phyloP scores from a whole-genome alignment of 2,329 filamentous ascomycete species.

The Sphaerulina musiva region DNA sequence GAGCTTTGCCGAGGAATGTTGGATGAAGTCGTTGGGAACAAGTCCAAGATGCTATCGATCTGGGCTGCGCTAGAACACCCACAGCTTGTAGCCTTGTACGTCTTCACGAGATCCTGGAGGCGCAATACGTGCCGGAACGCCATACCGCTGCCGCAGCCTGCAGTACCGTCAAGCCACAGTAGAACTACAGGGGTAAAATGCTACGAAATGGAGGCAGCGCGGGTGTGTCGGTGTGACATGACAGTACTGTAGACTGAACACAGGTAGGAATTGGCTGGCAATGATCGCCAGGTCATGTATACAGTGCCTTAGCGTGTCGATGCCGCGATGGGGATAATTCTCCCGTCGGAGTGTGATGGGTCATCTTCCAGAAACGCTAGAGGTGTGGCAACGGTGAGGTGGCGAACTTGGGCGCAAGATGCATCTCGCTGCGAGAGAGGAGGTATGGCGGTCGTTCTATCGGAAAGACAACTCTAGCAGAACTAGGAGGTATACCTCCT shows the following conservation, averaged over 20 bases:
- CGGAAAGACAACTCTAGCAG: too few species aligned
- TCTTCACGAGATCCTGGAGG: background rate
- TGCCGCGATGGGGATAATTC: background rate
- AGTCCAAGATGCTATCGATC: background rate
- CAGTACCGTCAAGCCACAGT: background rate
- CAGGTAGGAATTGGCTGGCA: background rate
- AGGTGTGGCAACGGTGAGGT: too few species aligned
- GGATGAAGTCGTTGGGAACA: background rate
- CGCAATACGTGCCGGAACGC: background rate
- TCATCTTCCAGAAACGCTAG: too few species aligned
- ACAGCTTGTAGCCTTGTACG: too few species aligned
- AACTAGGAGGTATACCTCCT: too few species aligned
- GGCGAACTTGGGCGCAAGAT: too few species aligned
- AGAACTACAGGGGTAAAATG: background rate
- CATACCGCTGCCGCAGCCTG: background rate
- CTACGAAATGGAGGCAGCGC: background rate
- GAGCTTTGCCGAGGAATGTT: too few species aligned
- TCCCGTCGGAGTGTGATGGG: background rate
- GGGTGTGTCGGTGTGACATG: conserved; percentile 4
- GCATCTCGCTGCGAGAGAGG: too few species aligned
- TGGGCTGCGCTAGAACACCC: conserved; percentile 1
- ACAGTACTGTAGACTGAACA: background rate
- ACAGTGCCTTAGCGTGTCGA: background rate
- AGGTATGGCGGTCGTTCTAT: too few species aligned
- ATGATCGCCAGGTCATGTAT: background rate